Evolutionary conservation across 2,329 filamentous ascomycete species (phyloP).

Genomic region (Apiospora arundinis): DNA sequence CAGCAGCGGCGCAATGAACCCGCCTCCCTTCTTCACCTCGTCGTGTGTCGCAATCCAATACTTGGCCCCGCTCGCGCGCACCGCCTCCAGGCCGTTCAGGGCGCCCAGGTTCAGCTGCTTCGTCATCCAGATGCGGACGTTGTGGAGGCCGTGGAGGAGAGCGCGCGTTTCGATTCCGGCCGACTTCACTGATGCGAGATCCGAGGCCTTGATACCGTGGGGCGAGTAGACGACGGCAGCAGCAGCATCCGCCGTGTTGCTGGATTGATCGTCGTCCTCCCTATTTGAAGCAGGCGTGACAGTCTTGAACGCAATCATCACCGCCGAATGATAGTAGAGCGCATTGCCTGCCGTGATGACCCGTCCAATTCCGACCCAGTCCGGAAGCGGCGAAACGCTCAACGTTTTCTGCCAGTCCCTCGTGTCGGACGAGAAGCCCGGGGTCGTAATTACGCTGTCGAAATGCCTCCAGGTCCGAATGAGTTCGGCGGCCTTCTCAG

Average conservation of each 20-base stretch:
- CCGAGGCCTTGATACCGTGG: slow-evolving; percentile 60
- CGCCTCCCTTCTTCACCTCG: slow-evolving; percentile 65
- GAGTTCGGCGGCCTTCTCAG: slow-evolving; percentile 61
- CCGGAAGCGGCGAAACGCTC: slow-evolving; percentile 50
- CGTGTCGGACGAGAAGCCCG: slow-evolving; percentile 46
- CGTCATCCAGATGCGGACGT: slow-evolving; percentile 55
- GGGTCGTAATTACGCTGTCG: slow-evolving; percentile 56
- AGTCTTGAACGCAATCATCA: slow-evolving; percentile 61
- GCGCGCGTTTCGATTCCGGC: slow-evolving; percentile 59
- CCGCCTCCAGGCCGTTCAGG: slow-evolving; percentile 64
- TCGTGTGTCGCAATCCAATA: slow-evolving; percentile 74
- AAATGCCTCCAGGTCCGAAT: slow-evolving; percentile 67
- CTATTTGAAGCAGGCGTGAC: slow-evolving; percentile 26
- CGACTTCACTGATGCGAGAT: slow-evolving; percentile 50
- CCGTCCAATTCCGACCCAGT: slow-evolving; percentile 67
- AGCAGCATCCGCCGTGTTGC: slow-evolving; percentile 35
- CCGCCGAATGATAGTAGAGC: slow-evolving; percentile 66
- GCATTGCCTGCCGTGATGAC: slow-evolving; percentile 60
- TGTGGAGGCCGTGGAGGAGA: slow-evolving; percentile 69
- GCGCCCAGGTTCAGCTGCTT: slow-evolving; percentile 70
- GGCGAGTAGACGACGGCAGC: slow-evolving; percentile 65
- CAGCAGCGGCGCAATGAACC: slow-evolving; percentile 61
- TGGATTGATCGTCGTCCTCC: slow-evolving; percentile 5
- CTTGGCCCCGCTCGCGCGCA: slow-evolving; percentile 55
- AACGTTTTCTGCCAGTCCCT: slow-evolving; percentile 34